A percentile compares a stretch with the other conserved stretches of the same genome.
These are phyloP conservation scores for Aspergillus sclerotioniger DNA, from an alignment of 495 filamentous ascomycete genomes.

Conservation along the genomic window DNA sequence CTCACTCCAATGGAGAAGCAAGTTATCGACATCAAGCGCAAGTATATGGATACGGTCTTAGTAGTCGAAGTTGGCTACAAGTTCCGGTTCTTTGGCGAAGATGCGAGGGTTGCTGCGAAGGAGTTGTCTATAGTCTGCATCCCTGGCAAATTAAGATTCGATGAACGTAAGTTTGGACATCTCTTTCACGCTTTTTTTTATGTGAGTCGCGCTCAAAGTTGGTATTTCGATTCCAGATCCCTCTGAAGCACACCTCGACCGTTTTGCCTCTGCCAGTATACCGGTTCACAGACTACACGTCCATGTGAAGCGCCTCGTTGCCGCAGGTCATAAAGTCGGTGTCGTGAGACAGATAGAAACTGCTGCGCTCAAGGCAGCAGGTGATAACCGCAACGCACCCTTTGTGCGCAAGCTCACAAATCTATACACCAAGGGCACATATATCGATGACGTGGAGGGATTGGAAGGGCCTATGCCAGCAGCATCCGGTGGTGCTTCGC, in stretches of 20 bases:
- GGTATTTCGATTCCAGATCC: slow-evolving; percentile 47
- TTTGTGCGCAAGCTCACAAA: slow-evolving; percentile 94
- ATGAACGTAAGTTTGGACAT: slow-evolving; percentile 64
- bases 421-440: slow-evolving; percentile 97
- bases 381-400: slow-evolving; percentile 90
- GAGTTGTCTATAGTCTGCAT: slow-evolving; percentile 95
- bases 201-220: not conserved
- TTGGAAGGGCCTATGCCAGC: slow-evolving; percentile 54
- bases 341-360: slow-evolving; percentile 97
- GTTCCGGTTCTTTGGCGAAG: slow-evolving; percentile 96
- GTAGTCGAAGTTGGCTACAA: slow-evolving; percentile 97
- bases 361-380: slow-evolving; percentile 93
- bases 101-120: slow-evolving; percentile 85
- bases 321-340: slow-evolving; percentile 92
- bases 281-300: slow-evolving; percentile 90
- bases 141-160: slow-evolving; percentile 89
- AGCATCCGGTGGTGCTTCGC: slow-evolving; percentile 54
- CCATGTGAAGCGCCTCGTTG: slow-evolving; percentile 89
- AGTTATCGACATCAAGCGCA: slow-evolving; percentile 87
- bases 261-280: slow-evolving; percentile 94
- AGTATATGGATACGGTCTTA: slow-evolving; percentile 84
- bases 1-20: slow-evolving; percentile 95
- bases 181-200: not conserved
- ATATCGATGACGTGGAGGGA: slow-evolving; percentile 91
- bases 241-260: slow-evolving; percentile 88